These are phyloP conservation scores for Ceratobasidium sp. DNA, from an alignment of 1,284 basidiomycete species.

Conservation along the genomic window DNA sequence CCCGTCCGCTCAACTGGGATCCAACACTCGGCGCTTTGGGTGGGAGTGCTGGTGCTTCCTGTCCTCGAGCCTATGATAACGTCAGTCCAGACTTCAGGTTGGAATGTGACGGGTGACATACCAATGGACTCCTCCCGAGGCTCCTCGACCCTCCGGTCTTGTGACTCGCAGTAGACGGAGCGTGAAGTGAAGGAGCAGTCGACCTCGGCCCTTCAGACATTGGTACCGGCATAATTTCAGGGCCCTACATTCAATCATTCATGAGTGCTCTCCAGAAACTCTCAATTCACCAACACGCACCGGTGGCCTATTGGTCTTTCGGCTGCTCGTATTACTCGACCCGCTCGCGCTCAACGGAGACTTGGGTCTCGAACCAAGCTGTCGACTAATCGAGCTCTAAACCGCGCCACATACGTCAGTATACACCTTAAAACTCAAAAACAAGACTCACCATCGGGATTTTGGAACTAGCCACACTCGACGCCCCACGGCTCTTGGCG, in stretches of 20 bases:
- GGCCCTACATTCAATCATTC: constrained; percentile 9
- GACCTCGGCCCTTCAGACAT: neutral
- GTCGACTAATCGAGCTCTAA: neutral
- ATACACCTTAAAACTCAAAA: too few relatives aligned
- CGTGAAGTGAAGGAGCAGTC: neutral
- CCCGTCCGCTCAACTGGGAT: constrained; percentile 24
- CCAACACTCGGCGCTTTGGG: constrained; percentile 19
- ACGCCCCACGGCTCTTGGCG: neutral
- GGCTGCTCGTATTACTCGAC: constrained; percentile 7
- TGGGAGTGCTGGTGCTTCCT: neutral
- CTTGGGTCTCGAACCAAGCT: neutral
- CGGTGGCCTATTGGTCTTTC: neutral
- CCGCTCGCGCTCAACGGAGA: constrained; percentile 19
- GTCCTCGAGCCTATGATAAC: neutral
- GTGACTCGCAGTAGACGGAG: constrained; percentile 14
- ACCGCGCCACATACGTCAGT: neutral
- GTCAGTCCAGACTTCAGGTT: neutral
- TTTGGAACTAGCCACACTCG: constrained; percentile 3
- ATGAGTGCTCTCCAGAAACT: neutral
- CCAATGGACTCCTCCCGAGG: neutral
- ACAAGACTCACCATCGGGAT: constrained; percentile 3
- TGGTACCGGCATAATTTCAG: constrained; percentile 8
- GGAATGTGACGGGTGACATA: neutral
- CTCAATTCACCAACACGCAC: neutral
- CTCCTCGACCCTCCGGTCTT: neutral